Base-by-base conservation (phyloP, 306 rosid genomes). In the Quercus variabilis region DNA sequence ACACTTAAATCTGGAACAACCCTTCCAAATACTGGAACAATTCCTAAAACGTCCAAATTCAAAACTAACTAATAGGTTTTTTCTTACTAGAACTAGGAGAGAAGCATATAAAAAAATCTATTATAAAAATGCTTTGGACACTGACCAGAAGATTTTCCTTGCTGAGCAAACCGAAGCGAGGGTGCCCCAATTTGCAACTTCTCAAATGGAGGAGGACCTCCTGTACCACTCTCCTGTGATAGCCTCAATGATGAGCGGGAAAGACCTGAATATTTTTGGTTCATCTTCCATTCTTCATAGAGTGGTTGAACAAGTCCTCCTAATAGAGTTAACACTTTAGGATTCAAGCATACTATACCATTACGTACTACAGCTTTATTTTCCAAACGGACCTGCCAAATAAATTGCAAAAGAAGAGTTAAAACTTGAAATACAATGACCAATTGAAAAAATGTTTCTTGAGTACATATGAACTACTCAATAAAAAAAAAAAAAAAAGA, bases 211-310 rank as follows among this genome's bases (percentile, higher is more conserved):
- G 99, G 99, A 83, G 99, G 99, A 65, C 94, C 92, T 31, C 82
- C 89, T 65, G 87, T 78, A 55, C 86, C 91, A 72, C 84, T 80
- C 43, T 92, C 95, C 83, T 83, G 87, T 77, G 88, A 80, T 79
- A 79, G 23, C 81, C 89, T 89, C 68, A 91, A 52, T 55, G 95
- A 82, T 3, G 91, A 85, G 62, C 97, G 89, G 26, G 99, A 88
- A 62, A 91, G 73, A 63, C 96, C 98, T 3, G 98, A 84, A 74
- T 95, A 95, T 41, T 91, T 95, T 80, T 82, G 56, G 83, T 92
- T 92, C 98, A 95, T 86, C 86, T 92, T 85, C 99, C 99, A 95
- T 79, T 92, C 99, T 78, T 95, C 98, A 81, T 89, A 81, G 26
- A 95, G 97, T 26, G 97, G 73, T 68, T 88, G 90, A 67, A 93